These are phyloP conservation scores for Helenozyma rhizophorensis DNA, from an alignment of 805 yeast genomes.

Conservation along the genomic window DNA sequence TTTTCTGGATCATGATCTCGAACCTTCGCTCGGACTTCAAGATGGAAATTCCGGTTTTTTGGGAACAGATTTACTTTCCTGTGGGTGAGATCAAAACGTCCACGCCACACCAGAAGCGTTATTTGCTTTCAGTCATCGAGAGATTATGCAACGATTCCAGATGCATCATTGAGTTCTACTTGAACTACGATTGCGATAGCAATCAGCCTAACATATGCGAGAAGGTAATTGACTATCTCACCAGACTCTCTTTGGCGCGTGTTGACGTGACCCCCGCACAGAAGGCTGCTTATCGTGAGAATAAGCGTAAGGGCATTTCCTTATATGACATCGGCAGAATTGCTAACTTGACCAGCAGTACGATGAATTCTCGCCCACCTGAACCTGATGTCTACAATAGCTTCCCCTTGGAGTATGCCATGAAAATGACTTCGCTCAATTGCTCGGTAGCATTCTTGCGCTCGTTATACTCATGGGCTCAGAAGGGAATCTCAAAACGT, in stretches of 20 bases:
- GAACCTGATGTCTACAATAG: slow-evolving; percentile 48
- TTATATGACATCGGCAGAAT: slow-evolving; percentile 71
- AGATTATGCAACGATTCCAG: slow-evolving; percentile 85
- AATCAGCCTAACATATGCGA: slow-evolving; percentile 83
- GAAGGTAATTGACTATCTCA: slow-evolving; percentile 70
- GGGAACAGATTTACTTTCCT: slow-evolving; percentile 91
- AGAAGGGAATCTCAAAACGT: slow-evolving; percentile 40
- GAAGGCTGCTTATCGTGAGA: slow-evolving; percentile 42
- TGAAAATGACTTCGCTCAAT: slow-evolving; percentile 76
- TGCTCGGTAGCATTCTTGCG: slow-evolving; percentile 78
- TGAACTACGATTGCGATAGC: slow-evolving; percentile 92
- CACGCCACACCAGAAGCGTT: slow-evolving; percentile 88
- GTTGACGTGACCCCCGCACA: slow-evolving; percentile 72
- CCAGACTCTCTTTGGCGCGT: slow-evolving; percentile 63
- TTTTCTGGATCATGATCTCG: slow-evolving; percentile 84
- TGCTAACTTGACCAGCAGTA: slow-evolving; percentile 71
- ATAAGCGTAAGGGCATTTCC: slow-evolving; percentile 51
- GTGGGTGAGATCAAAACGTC: slow-evolving; percentile 89
- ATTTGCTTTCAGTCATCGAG: slow-evolving; percentile 74
- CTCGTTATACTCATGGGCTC: slow-evolving; percentile 85
- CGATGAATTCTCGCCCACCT: slow-evolving; percentile 52
- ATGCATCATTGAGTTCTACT: slow-evolving; percentile 83
- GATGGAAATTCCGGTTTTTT: slow-evolving; percentile 88
- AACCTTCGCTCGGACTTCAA: slow-evolving; percentile 85
- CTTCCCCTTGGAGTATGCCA: slow-evolving; percentile 77